Evolutionary conservation across 768 basidiomycete genomes (phyloP).

Genomic region (Boletellus ananiceps): DNA sequence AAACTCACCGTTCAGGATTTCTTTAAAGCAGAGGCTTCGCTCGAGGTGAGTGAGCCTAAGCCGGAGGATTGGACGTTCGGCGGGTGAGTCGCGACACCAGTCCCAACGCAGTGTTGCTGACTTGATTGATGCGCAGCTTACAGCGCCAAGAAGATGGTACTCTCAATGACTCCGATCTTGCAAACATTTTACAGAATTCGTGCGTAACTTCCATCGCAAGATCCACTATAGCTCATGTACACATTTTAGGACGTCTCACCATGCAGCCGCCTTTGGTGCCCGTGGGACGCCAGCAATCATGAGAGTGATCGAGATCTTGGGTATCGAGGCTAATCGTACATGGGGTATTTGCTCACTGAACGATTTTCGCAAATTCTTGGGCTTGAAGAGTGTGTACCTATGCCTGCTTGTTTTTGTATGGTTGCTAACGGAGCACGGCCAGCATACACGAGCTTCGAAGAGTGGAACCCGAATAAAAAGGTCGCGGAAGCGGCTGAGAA

Average conservation of each 20-base stretch:
- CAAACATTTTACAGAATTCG: conserved; percentile 63
- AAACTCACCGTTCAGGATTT: conserved; percentile 48
- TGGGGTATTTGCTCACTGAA: conserved; percentile 86
- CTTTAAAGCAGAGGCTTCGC: conserved; percentile 38
- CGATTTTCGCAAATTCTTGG: conserved; percentile 79
- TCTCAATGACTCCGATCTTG: conserved; percentile 71
- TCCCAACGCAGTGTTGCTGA: conserved; percentile 1
- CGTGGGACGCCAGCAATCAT: conserved; percentile 72
- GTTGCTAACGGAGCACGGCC: not conserved
- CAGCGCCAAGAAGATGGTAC: conserved; percentile 50
- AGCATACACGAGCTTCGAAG: conserved; percentile 69
- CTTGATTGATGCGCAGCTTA: conserved; percentile 37
- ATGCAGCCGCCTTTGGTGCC: conserved; percentile 71
- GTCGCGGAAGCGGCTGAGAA: conserved; percentile 71
- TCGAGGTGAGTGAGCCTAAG: conserved; percentile 41
- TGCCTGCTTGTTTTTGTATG: not conserved
- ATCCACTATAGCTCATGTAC: not conserved
- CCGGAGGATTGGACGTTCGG: conserved; percentile 65
- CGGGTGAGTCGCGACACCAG: conserved; percentile 34
- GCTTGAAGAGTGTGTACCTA: conserved; percentile 57
- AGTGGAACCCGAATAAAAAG: conserved; percentile 75
- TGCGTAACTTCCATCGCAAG: conserved; percentile 32
- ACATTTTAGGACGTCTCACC: conserved; percentile 54
- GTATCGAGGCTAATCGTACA: conserved; percentile 66
- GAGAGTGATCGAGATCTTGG: conserved; percentile 79